phyloP scores from a whole-genome alignment of 2,329 filamentous ascomycete species.

The Diaporthe sp. region DNA sequence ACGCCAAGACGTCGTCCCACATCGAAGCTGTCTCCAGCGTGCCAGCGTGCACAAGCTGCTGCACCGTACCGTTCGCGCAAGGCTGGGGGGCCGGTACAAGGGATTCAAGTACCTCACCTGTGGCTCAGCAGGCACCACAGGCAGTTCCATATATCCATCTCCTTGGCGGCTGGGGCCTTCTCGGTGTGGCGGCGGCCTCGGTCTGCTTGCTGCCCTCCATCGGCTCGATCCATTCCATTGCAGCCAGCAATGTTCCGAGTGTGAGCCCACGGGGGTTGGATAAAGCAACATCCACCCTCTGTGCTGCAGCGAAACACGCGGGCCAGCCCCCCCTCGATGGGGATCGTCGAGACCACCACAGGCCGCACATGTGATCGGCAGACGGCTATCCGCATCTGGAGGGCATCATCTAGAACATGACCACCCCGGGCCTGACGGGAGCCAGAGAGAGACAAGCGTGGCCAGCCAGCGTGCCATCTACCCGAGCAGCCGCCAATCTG shows the following conservation, averaged over 20 bases:
- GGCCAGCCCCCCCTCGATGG: not conserved
- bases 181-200: not conserved
- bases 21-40: not conserved
- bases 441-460: conserved; percentile 8
- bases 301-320: not conserved
- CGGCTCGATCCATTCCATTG: not conserved
- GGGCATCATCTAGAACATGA: conserved; percentile 5
- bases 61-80: not conserved
- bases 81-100: conserved; percentile 4
- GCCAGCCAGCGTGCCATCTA: not conserved
- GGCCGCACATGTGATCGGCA: conserved; percentile 16
- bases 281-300: not conserved
- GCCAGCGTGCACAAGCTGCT: not conserved
- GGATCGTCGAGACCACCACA: not conserved
- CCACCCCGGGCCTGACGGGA: conserved; percentile 10
- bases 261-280: not conserved
- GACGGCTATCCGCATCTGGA: conserved; percentile 24
- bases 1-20: conserved; percentile 20
- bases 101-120: not conserved
- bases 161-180: not conserved
- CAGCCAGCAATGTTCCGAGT: not conserved
- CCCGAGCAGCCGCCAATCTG: conserved; percentile 22
- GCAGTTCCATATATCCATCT: not conserved
- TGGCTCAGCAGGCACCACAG: not conserved
- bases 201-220: not conserved